Evolutionary conservation across 345 rosid species (phyloP).

Genomic region (Melaleuca quinquenervia): DNA sequence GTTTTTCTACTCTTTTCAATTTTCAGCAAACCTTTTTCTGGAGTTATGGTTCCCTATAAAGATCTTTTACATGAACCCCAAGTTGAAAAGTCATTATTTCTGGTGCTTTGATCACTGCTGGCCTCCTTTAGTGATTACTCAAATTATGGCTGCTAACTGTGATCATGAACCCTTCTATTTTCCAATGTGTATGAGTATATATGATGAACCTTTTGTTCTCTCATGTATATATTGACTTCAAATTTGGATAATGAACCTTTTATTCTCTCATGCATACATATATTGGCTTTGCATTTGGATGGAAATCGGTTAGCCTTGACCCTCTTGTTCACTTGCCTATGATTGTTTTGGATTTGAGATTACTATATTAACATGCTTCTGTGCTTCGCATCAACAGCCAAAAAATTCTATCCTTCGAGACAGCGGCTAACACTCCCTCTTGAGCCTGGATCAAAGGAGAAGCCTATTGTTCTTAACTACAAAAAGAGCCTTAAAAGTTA

Average conservation of each 20-base stretch:
- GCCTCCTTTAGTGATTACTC: neutral
- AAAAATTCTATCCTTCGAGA: slow-evolving; percentile 84
- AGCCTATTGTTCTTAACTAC: slow-evolving; percentile 53
- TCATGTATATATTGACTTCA: neutral
- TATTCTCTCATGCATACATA: neutral
- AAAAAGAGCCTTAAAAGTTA: slow-evolving; percentile 71
- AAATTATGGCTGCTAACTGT: neutral
- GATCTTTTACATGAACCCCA: neutral
- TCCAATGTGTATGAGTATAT: neutral
- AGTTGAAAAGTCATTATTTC: neutral
- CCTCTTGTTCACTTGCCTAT: neutral
- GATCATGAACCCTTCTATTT: neutral
- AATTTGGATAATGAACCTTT: neutral
- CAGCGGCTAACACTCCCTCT: slow-evolving; percentile 91
- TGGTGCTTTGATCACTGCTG: neutral
- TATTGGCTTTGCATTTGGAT: neutral
- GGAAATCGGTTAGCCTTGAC: neutral
- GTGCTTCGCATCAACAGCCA: slow-evolving; percentile 41
- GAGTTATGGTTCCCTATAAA: neutral
- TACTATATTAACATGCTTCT: neutral
- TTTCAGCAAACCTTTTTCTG: neutral
- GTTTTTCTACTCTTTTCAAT: neutral
- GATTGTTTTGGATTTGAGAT: neutral
- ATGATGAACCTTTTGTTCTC: neutral
- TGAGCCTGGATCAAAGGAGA: slow-evolving; percentile 62